Evolutionary conservation across 495 filamentous ascomycete species (phyloP).

Genomic region (Lasiosphaeria miniovina): DNA sequence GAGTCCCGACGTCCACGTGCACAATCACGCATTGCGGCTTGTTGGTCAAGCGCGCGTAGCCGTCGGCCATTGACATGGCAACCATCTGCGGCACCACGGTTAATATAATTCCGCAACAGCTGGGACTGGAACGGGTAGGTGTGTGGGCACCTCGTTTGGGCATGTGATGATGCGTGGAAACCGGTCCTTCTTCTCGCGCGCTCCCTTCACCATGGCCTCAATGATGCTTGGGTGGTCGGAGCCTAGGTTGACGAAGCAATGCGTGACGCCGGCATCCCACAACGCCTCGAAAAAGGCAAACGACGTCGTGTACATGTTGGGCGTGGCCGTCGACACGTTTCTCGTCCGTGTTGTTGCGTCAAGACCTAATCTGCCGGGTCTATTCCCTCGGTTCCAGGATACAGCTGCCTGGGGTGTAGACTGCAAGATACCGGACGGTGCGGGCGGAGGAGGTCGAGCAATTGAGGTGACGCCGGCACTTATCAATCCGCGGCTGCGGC

Average conservation of each 20-base stretch:
- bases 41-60: conserved; percentile 82
- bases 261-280: conserved; percentile 84
- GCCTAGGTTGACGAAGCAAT: conserved; percentile 93
- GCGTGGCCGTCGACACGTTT: background rate
- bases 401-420: background rate
- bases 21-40: conserved; percentile 91
- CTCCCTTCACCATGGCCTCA: conserved; percentile 93
- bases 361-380: background rate
- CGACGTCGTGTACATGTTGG: conserved; percentile 48
- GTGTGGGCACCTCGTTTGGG: conserved; percentile 67
- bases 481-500: background rate
- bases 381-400: background rate
- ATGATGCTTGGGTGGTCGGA: conserved; percentile 92
- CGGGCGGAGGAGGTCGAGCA: background rate
- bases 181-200: conserved; percentile 56
- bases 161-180: conserved; percentile 92
- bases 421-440: background rate
- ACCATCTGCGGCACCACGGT: conserved; percentile 68
- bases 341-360: background rate
- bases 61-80: conserved; percentile 94
- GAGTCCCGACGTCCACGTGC: conserved; percentile 94
- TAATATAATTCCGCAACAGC: background rate
- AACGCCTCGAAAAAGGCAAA: conserved; percentile 93
- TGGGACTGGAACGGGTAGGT: background rate
- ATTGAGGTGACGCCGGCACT: background rate